phyloP scores from a whole-genome alignment of 345 rosid species.

The Camelina hispida region DNA sequence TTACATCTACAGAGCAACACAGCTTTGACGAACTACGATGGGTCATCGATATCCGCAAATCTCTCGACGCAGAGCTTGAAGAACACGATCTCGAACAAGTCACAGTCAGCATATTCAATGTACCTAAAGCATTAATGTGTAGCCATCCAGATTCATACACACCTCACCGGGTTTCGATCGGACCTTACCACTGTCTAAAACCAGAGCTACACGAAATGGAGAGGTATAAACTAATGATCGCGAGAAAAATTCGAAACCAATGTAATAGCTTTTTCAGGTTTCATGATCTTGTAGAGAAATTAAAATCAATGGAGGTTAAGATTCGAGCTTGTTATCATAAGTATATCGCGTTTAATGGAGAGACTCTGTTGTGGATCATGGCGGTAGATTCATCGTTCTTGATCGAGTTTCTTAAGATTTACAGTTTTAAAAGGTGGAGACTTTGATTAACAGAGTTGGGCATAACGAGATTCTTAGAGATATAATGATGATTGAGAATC shows the following conservation, averaged over 20 bases:
- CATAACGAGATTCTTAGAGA: conserved; percentile 63
- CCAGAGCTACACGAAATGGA: conserved; percentile 78
- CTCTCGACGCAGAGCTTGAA: conserved; percentile 66
- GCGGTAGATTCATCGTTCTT: conserved; percentile 71
- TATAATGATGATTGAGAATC: conserved; percentile 78
- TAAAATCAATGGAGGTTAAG: conserved; percentile 47
- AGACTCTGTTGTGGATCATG: conserved; percentile 83
- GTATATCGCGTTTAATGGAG: conserved; percentile 52
- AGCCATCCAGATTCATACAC: conserved; percentile 63
- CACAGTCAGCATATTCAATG: conserved; percentile 63
- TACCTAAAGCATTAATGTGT: conserved; percentile 59
- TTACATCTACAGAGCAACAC: conserved; percentile 28
- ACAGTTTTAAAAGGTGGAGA: conserved; percentile 46
- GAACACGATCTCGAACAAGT: conserved; percentile 53
- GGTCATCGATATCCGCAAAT: conserved; percentile 58
- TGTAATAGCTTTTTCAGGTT: conserved; percentile 44
- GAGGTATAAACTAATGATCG: conserved; percentile 65
- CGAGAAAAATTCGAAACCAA: conserved; percentile 52
- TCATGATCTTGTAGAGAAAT: conserved; percentile 54
- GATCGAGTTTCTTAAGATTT: conserved; percentile 66
- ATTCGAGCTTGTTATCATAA: conserved; percentile 69
- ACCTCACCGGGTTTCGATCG: conserved; percentile 76
- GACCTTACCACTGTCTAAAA: conserved; percentile 75
- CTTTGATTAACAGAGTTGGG: conserved; percentile 51
- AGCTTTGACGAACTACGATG: conserved; percentile 67